Conservation (phyloP, 2,329 filamentous ascomycete species). For the Nigrograna mackinnonii region DNA sequence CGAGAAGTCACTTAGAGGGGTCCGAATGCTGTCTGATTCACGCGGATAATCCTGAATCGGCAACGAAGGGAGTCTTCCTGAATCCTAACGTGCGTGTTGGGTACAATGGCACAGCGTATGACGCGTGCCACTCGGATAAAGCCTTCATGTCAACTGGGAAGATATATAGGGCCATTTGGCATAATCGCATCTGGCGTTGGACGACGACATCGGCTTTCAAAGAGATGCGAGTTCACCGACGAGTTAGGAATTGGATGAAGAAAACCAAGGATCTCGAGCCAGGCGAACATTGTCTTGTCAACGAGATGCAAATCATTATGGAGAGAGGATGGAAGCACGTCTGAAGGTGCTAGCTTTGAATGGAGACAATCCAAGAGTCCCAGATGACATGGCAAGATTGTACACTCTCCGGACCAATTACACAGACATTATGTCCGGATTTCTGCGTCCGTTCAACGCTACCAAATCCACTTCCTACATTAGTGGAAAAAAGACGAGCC, state of each 20-base stretch:
- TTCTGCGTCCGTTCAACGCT: no score
- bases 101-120: constrained; percentile 53
- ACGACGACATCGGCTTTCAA: constrained; percentile 4
- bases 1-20: constrained; percentile 67
- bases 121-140: not conserved
- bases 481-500: no score
- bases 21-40: constrained; percentile 81
- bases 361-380: not conserved
- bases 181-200: constrained; percentile 12
- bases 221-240: constrained; percentile 3
- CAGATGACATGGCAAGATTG: no score
- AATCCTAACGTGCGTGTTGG: constrained; percentile 72
- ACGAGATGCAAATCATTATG: constrained; percentile 44
- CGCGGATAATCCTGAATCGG: constrained; percentile 66
- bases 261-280: constrained; percentile 19
- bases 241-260: constrained; percentile 2
- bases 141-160: not conserved
- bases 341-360: constrained; percentile 12
- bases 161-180: constrained; percentile 6
- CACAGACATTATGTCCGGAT: no score
- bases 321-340: constrained; percentile 42
- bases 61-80: constrained; percentile 61
- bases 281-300: constrained; percentile 36
- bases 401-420: no score
- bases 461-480: no score